phyloP scores from a whole-genome alignment of 257 asterid genomes.

The Solanum megistacrolobum region DNA sequence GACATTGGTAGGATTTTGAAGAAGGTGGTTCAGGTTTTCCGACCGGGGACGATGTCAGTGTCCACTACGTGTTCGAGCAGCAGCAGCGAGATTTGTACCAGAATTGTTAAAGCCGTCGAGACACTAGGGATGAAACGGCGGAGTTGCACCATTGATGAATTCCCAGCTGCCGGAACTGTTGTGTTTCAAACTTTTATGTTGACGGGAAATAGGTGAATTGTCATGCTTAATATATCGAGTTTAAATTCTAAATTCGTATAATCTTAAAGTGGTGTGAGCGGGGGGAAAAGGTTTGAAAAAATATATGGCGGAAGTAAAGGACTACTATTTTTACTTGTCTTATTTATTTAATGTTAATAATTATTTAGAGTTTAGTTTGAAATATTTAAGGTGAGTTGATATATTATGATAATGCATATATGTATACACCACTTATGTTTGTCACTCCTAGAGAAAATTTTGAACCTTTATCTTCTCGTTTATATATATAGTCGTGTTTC shows the following conservation, averaged over 20 bases:
- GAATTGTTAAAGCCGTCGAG: slow-evolving; percentile 45
- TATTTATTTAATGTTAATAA: neutral
- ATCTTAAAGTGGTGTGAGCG: neutral
- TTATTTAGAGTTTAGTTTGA: neutral
- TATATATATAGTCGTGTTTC: neutral
- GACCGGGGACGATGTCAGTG: slow-evolving; percentile 62
- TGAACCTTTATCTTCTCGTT: neutral
- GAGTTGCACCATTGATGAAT: slow-evolving; percentile 57
- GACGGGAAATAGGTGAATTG: slow-evolving; percentile 20
- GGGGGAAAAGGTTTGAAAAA: neutral
- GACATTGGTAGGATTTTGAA: slow-evolving; percentile 28
- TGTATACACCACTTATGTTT: neutral
- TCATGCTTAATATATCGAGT: neutral
- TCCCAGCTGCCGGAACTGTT: slow-evolving; percentile 56
- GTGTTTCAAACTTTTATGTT: slow-evolving; percentile 57
- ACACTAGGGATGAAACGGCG: slow-evolving; percentile 68
- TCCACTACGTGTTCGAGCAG: slow-evolving; percentile 44
- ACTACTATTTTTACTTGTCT: neutral
- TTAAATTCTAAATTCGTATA: neutral
- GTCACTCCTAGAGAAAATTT: neutral
- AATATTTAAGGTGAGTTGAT: neutral
- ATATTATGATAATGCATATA: neutral
- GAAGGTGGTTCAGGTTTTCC: slow-evolving; percentile 60
- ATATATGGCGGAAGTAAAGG: neutral
- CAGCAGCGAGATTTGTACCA: slow-evolving; percentile 30